phyloP scores from a whole-genome alignment of 225 moss, liverwort and hornwort species.

The Pseudisothecium myosuroides region DNA sequence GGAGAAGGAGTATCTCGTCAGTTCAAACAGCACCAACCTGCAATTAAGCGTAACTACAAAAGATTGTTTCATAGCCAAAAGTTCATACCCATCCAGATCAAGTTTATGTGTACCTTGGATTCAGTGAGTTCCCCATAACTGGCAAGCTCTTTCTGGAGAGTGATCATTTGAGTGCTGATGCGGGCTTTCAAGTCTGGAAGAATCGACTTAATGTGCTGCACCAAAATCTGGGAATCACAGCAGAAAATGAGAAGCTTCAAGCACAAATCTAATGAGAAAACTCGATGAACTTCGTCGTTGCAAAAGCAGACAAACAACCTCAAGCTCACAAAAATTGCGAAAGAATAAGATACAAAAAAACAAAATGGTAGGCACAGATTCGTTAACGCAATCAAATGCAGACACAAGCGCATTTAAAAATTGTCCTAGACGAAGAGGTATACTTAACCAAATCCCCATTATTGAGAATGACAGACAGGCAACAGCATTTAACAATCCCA shows the following conservation, averaged over 20 bases:
- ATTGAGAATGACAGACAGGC: not conserved
- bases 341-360: not conserved
- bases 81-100: not conserved
- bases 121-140: constrained; percentile 96
- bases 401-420: not conserved
- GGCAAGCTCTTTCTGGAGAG: constrained; percentile 93
- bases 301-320: not conserved
- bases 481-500: not conserved
- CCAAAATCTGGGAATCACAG: constrained; percentile 57
- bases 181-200: constrained; percentile 93
- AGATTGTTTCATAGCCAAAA: not conserved
- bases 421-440: not conserved
- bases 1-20: not conserved
- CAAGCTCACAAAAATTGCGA: not conserved
- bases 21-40: not conserved
- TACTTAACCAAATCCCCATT: not conserved
- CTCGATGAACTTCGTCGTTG: not conserved
- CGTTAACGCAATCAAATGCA: not conserved
- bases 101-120: constrained; percentile 53
- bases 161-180: constrained; percentile 92
- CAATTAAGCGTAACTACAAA: not conserved
- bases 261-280: not conserved
- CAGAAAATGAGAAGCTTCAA: not conserved
- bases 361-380: not conserved
- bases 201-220: constrained; percentile 88